These are phyloP conservation scores for Leccinum subtestaceum DNA, from an alignment of 768 basidiomycete genomes.

Conservation along the genomic window DNA sequence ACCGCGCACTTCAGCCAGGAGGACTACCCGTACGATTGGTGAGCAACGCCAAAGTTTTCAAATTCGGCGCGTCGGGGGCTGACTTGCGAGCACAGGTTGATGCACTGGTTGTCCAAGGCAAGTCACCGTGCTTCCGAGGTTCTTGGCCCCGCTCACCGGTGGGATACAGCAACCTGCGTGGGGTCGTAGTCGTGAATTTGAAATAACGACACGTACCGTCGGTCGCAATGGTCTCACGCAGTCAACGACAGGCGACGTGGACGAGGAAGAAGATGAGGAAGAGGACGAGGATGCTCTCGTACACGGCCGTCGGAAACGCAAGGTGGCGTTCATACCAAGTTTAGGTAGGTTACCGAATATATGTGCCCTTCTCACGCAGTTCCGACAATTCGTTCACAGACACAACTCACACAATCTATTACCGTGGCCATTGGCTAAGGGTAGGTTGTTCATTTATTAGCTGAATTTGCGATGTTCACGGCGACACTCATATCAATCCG, in stretches of 20 bases:
- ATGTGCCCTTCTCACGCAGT: slow-evolving; percentile 10
- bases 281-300: slow-evolving; percentile 56
- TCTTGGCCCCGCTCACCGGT: slow-evolving; percentile 14
- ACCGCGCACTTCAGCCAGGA: slow-evolving; percentile 88
- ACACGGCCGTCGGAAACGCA: slow-evolving; percentile 70
- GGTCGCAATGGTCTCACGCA: slow-evolving; percentile 63
- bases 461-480: slow-evolving; percentile 14
- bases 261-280: slow-evolving; percentile 75
- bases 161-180: slow-evolving; percentile 77
- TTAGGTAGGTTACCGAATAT: slow-evolving; percentile 48
- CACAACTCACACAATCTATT: slow-evolving; percentile 86
- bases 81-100: slow-evolving; percentile 50
- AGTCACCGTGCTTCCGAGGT: background rate
- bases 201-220: slow-evolving; percentile 78
- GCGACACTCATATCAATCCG: slow-evolving; percentile 18
- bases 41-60: slow-evolving; percentile 12
- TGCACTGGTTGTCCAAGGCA: slow-evolving; percentile 88
- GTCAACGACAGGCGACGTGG: slow-evolving; percentile 70
- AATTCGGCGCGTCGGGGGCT: background rate
- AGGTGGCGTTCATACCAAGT: slow-evolving; percentile 85
- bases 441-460: slow-evolving; percentile 39
- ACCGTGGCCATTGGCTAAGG: slow-evolving; percentile 84
- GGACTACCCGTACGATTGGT: slow-evolving; percentile 88
- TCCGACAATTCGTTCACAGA: slow-evolving; percentile 43
- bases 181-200: slow-evolving; percentile 85